A percentile compares a stretch with the other conserved stretches of the same genome.
Conservation (phyloP, 495 filamentous ascomycete species). For the Penicillium daleae region DNA sequence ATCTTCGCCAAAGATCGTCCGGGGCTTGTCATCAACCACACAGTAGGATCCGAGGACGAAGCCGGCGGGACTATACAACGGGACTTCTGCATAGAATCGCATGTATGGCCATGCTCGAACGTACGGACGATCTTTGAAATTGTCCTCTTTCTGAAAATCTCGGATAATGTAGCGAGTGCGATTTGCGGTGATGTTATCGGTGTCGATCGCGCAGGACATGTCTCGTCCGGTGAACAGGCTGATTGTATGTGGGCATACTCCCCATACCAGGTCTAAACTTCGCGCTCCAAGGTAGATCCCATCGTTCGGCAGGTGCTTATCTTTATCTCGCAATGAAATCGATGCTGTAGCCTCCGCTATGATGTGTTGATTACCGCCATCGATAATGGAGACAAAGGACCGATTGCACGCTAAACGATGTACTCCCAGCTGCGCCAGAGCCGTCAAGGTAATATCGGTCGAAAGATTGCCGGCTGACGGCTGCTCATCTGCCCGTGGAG, state of each 20-base stretch:
- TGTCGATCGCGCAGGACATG: constrained; percentile 27
- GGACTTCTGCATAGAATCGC: constrained; percentile 67
- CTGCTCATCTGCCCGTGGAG: constrained; percentile 22
- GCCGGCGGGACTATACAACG: constrained; percentile 60
- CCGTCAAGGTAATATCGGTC: constrained; percentile 62
- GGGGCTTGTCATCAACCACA: constrained; percentile 59
- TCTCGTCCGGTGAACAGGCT: constrained; percentile 36
- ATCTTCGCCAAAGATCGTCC: constrained; percentile 34
- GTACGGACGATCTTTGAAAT: constrained; percentile 49
- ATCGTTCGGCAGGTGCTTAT: constrained; percentile 40
- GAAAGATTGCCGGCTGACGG: constrained; percentile 32
- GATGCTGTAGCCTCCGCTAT: constrained; percentile 65
- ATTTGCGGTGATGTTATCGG: constrained; percentile 29
- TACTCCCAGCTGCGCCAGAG: constrained; percentile 64
- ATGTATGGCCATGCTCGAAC: constrained; percentile 47
- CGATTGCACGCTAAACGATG: constrained; percentile 57
- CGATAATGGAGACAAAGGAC: constrained; percentile 62
- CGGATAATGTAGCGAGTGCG: constrained; percentile 51
- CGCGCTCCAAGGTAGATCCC: constrained; percentile 49
- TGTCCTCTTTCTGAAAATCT: constrained; percentile 54
- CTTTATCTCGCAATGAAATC: constrained; percentile 46
- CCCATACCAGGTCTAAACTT: constrained; percentile 45
- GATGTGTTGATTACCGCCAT: constrained; percentile 59
- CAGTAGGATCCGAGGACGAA: constrained; percentile 66
- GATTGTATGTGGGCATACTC: constrained; percentile 54